Base-by-base conservation (phyloP, 768 basidiomycete genomes). In the Lentinula edodes region DNA sequence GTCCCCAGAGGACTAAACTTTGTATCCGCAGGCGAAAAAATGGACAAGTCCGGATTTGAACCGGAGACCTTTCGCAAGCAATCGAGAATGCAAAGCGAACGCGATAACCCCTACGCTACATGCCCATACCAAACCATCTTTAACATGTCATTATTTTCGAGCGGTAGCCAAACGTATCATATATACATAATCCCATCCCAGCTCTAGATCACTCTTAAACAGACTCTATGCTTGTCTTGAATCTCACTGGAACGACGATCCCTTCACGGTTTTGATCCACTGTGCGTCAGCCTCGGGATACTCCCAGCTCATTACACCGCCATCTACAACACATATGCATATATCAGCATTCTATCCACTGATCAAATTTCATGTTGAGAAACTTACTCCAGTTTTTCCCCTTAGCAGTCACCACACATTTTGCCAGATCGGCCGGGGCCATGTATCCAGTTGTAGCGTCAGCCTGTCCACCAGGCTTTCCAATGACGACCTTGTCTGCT, bases 401-500 rank as follows among this genome's bases (percentile, higher is more conserved):
- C 56, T 76, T 72, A 0, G 81, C 84, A 64, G 79, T 66, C 5
- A 71, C 60, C 28, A 84, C 74, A 62, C 84, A 86, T 0, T 68
- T 62, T 0, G 75, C 74, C n/a, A 86, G 70, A 20, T 73, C 74
- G 1, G 72, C 62, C 0, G 81, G 69, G 34, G 60, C 66, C 39
- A 85, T 78, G 70, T 79, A 85, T 3, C 81, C 76, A 52, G 76
- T 81, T 48, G 41, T 69, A 0, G 80, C 78, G 35, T 75, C 76
- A 1, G 56, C 41, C 0, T 70, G 61, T 18, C n/a, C 42, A 0
- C 76, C 78, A 0, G 83, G 84, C 68, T 85, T 85, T 8, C 82
- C 83, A 63, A 85, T 81, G 65, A 84, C 76, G 51, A 85, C 71
- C 68, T 85, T 85, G 69, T 78, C 61, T 18, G 76, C 62, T 5